Percentiles rank a stretch among this genome's conserved stretches.
phyloP scores from a whole-genome alignment of 1,284 basidiomycete species.

The Cutaneotrichosporon arboriforme region DNA sequence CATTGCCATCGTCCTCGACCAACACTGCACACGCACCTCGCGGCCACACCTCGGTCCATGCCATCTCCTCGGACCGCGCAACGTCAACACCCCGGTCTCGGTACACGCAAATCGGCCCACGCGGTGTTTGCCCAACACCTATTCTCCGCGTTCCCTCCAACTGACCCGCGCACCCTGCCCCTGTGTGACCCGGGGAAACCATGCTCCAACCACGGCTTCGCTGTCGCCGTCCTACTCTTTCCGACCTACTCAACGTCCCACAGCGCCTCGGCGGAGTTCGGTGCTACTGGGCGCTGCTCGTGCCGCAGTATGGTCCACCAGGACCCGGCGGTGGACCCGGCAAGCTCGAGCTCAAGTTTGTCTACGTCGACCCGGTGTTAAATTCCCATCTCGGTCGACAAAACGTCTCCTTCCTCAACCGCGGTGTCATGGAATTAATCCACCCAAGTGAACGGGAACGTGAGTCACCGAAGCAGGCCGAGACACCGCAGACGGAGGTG shows the following conservation, averaged over 20 bases:
- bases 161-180: too few relatives aligned
- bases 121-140: too few relatives aligned
- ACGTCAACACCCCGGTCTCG: too few relatives aligned
- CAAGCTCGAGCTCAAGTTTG: constrained; percentile 62
- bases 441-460: constrained; percentile 81
- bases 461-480: constrained; percentile 21
- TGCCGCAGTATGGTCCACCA: constrained; percentile 22
- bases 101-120: too few relatives aligned
- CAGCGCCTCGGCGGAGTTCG: constrained; percentile 37
- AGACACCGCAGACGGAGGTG: too few relatives aligned
- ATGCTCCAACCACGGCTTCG: not conserved
- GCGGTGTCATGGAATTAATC: constrained; percentile 74
- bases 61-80: too few relatives aligned
- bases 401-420: constrained; percentile 63
- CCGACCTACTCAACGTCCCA: not conserved
- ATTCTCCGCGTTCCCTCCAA: too few relatives aligned
- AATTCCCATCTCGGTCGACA: constrained; percentile 68
- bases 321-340: constrained; percentile 1
- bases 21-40: too few relatives aligned
- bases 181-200: too few relatives aligned
- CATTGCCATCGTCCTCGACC: too few relatives aligned
- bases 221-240: not conserved
- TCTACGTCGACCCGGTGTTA: constrained; percentile 84
- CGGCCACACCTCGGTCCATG: too few relatives aligned
- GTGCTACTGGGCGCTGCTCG: constrained; percentile 45